Percentiles rank a stretch among this genome's conserved stretches.
Conservation (phyloP, 768 basidiomycete genomes). For the Strobilomyces dryophilus region DNA sequence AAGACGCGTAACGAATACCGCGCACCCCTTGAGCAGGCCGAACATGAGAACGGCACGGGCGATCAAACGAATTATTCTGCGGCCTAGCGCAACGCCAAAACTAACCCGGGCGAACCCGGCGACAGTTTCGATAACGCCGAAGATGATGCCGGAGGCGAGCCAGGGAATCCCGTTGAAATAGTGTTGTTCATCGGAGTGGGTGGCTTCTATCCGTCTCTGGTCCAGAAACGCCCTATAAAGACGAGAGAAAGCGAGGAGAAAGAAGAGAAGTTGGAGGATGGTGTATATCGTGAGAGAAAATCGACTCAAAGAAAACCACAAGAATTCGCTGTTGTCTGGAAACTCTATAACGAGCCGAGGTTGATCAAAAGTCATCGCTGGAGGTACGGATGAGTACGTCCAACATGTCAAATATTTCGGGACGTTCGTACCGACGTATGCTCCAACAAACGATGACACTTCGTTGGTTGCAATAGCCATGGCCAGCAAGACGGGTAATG, state of each 20-base stretch:
- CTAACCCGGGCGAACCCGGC: slow-evolving; percentile 55
- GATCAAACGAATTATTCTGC: slow-evolving; percentile 56
- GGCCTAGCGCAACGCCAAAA: slow-evolving; percentile 50
- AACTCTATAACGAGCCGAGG: slow-evolving; percentile 44
- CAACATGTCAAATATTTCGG: background rate
- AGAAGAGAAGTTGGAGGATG: slow-evolving; percentile 54
- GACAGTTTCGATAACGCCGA: slow-evolving; percentile 62
- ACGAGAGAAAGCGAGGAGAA: slow-evolving; percentile 56
- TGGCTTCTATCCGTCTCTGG: slow-evolving; percentile 49
- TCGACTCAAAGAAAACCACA: slow-evolving; percentile 57
- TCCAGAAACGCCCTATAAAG: slow-evolving; percentile 47
- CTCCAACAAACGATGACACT: slow-evolving; percentile 61
- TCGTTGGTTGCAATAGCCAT: slow-evolving; percentile 52
- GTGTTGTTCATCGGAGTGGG: slow-evolving; percentile 41
- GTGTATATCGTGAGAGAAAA: slow-evolving; percentile 58
- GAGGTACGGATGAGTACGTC: background rate
- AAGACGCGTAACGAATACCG: background rate
- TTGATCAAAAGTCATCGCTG: slow-evolving; percentile 7
- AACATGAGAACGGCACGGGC: slow-evolving; percentile 53
- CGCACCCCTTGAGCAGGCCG: slow-evolving; percentile 68
- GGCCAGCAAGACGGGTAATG: slow-evolving; percentile 53
- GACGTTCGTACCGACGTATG: slow-evolving; percentile 47
- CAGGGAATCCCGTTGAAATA: slow-evolving; percentile 60
- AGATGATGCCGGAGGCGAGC: slow-evolving; percentile 55
- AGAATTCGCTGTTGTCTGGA: slow-evolving; percentile 27